Conservation (phyloP, 768 basidiomycete species). For the Dendrothele bispora region DNA sequence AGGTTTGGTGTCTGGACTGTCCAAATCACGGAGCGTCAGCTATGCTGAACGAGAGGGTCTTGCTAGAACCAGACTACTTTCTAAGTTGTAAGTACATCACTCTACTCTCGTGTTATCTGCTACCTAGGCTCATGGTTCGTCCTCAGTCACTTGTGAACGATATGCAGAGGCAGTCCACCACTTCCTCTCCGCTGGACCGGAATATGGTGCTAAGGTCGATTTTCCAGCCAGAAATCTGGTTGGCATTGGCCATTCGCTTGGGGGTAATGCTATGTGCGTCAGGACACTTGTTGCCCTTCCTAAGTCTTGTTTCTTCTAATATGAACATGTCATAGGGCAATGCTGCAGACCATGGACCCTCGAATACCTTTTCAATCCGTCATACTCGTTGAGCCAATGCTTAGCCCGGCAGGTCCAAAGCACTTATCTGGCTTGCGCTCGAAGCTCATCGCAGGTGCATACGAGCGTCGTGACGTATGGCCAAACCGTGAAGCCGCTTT, state of each 20-base stretch:
- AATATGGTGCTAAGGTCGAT: conserved; percentile 40
- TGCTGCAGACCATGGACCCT: conserved; percentile 51
- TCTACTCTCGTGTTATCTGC: conserved; percentile 1
- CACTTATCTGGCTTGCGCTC: conserved; percentile 40
- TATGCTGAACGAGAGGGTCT: conserved; percentile 45
- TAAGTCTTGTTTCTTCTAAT: conserved; percentile 4
- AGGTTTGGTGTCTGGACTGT: conserved; percentile 71
- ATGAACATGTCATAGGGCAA: conserved; percentile 36
- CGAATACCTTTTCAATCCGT: conserved; percentile 46
- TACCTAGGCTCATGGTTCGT: conserved; percentile 3
- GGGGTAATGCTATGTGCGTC: conserved; percentile 62
- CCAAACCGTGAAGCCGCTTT: conserved; percentile 42
- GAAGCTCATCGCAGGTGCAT: conserved; percentile 45
- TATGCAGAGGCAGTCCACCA: conserved; percentile 60
- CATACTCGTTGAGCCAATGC: conserved; percentile 64
- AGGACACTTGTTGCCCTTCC: not conserved
- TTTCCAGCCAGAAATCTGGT: conserved; percentile 53
- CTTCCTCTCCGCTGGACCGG: conserved; percentile 47
- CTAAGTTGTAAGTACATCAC: conserved; percentile 40
- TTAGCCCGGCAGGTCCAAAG: conserved; percentile 49
- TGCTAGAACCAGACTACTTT: conserved; percentile 43
- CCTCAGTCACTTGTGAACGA: conserved; percentile 60
- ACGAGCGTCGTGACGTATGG: conserved; percentile 55
- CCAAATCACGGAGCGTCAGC: conserved; percentile 73
- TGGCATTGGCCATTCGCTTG: conserved; percentile 70